A percentile compares a stretch with the other conserved stretches of the same genome.
phyloP scores from a whole-genome alignment of 768 basidiomycete species.

The Lyophyllum semitale region DNA sequence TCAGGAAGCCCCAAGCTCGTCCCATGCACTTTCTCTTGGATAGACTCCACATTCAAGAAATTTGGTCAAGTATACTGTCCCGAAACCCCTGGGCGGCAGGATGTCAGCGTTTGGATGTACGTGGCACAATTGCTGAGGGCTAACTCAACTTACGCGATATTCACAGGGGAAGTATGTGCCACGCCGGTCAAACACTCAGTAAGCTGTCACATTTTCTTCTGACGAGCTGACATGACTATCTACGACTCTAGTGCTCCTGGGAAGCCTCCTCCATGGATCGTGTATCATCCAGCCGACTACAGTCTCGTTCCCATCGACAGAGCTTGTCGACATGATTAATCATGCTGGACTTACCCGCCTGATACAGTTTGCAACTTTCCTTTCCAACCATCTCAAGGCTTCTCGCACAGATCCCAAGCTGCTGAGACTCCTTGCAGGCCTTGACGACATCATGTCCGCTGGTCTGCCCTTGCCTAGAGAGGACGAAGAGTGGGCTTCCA shows the following conservation, averaged over 20 bases:
- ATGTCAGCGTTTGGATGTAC: slow-evolving; percentile 62
- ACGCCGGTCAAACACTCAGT: slow-evolving; percentile 79
- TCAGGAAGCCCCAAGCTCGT: slow-evolving; percentile 69
- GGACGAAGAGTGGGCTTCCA: slow-evolving; percentile 72
- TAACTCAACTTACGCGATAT: slow-evolving; percentile 8
- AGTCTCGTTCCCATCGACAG: slow-evolving; percentile 65
- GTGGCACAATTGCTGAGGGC: slow-evolving; percentile 25
- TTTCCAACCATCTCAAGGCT: slow-evolving; percentile 54
- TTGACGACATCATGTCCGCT: slow-evolving; percentile 67
- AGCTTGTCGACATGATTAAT: slow-evolving; percentile 71
- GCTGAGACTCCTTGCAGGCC: slow-evolving; percentile 50
- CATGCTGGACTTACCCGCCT: slow-evolving; percentile 71
- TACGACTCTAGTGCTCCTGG: slow-evolving; percentile 60
- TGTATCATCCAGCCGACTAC: slow-evolving; percentile 73
- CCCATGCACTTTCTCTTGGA: slow-evolving; percentile 57
- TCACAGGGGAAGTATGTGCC: slow-evolving; percentile 80
- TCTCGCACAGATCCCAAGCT: slow-evolving; percentile 53
- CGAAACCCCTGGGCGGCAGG: slow-evolving; percentile 41
- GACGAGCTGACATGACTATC: slow-evolving; percentile 19
- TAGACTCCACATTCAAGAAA: slow-evolving; percentile 49
- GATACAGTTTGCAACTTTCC: slow-evolving; percentile 74
- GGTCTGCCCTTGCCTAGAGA: slow-evolving; percentile 69
- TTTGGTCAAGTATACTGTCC: slow-evolving; percentile 45
- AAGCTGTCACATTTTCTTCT: slow-evolving; percentile 33
- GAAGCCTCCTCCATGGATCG: slow-evolving; percentile 69